These are phyloP conservation scores for Corchorus capsularis DNA, from an alignment of 345 rosid species.

Conservation along the genomic window DNA sequence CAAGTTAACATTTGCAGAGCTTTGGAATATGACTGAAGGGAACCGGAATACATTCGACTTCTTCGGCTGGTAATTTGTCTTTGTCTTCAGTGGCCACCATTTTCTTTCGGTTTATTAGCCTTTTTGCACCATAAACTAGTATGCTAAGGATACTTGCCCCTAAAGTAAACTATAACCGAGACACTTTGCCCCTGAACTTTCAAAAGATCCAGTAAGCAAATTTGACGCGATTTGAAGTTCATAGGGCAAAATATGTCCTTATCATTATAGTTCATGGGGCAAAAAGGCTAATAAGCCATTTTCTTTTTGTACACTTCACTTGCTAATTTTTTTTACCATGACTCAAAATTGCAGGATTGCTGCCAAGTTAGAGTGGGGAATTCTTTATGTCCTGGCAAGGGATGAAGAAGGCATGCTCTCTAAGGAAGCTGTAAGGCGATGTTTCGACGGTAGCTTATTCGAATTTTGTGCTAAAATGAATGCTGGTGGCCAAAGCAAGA, in stretches of 20 bases:
- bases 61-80: slow-evolving; percentile 84
- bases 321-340: not conserved
- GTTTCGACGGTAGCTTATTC: slow-evolving; percentile 79
- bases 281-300: too few species aligned
- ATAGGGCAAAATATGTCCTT: too few species aligned
- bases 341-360: slow-evolving; percentile 41
- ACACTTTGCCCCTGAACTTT: too few species aligned
- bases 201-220: too few species aligned
- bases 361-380: slow-evolving; percentile 58
- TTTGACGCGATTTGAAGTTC: too few species aligned
- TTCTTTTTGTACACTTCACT: too few species aligned
- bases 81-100: too few species aligned
- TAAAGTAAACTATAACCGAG: too few species aligned
- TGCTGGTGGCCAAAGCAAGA: slow-evolving; percentile 31
- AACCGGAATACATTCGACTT: slow-evolving; percentile 55
- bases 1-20: slow-evolving; percentile 56
- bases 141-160: too few species aligned
- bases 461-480: slow-evolving; percentile 65
- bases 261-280: too few species aligned
- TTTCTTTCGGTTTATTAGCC: too few species aligned
- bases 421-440: slow-evolving; percentile 76
- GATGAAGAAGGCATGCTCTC: slow-evolving; percentile 72
- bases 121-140: too few species aligned
- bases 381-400: slow-evolving; percentile 63
- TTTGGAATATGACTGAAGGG: slow-evolving; percentile 86